Base-by-base conservation (phyloP, 495 filamentous ascomycete genomes). In the Penicillium roqueforti region DNA sequence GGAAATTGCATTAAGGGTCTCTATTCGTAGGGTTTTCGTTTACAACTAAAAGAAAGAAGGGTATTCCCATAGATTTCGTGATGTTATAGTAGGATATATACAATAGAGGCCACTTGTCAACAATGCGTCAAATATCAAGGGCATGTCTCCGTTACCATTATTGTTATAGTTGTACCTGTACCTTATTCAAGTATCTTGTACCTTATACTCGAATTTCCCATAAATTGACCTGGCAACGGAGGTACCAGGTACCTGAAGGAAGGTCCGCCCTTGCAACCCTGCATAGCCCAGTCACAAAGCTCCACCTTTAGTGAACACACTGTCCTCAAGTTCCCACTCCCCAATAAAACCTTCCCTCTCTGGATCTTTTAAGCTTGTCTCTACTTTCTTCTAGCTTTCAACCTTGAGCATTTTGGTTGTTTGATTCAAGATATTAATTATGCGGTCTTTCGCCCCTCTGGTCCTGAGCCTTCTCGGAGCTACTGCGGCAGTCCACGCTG, bases 391-490 rank as follows among this genome's bases (percentile, higher is more conserved):
- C 32, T 36, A 31, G 22, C 22, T 31, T 31, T 31, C 10, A 9
- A 36, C n/a, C 6, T 34, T 36, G 48, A 58, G 51, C 51, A 55
- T 42, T 53, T 23, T 47, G 51, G 38, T 28, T 19, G 40, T 52
- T 36, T 55, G 41, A 46, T 55, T 55, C 13, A 45, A 26, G 18
- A 28, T 36, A 32, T n/a, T 23, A 23, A 50, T 61, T 31, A 87
- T 87, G 84, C 76, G 79, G 53, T 80, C 74, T 47, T 79, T 82
- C 62, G 67, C 68, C 62, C 78, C 73, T 55, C 61, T 76, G 58
- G 79, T 80, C 68, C 72, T 89, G 57, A 73, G 73, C 68, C 78
- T 89, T 51, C 66, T 83, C 23, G 80, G 80, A 54, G 80, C 80
- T 60, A 72, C 78, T 34, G 78, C 81, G 25, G 67, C 82, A n/a